Evolutionary conservation across 805 yeast genomes (phyloP).

Genomic region (Candida anglica): DNA sequence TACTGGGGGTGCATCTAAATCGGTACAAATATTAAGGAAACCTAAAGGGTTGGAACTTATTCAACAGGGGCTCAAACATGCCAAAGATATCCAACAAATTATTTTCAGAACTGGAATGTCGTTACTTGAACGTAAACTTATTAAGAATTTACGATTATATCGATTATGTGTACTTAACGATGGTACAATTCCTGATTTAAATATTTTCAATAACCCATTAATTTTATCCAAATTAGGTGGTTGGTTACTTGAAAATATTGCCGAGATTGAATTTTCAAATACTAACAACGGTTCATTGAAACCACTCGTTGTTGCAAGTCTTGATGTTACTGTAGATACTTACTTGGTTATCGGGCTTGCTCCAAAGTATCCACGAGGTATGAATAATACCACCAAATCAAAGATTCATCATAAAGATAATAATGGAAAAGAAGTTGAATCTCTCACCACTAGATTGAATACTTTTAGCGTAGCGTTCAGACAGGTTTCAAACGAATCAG

Average conservation of each 20-base stretch:
- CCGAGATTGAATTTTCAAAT: slow-evolving; percentile 58
- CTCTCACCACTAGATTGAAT: slow-evolving; percentile 55
- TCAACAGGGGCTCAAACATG: slow-evolving; percentile 71
- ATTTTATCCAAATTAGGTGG: slow-evolving; percentile 79
- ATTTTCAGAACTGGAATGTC: slow-evolving; percentile 87
- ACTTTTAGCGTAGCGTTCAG: slow-evolving; percentile 91
- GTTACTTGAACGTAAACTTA: slow-evolving; percentile 75
- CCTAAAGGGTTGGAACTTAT: slow-evolving; percentile 49
- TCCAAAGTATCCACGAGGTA: slow-evolving; percentile 64
- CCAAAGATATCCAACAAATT: slow-evolving; percentile 78
- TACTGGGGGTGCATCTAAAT: slow-evolving; percentile 4
- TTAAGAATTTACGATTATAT: slow-evolving; percentile 76
- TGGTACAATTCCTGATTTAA: slow-evolving; percentile 68
- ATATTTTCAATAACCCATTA: slow-evolving; percentile 78
- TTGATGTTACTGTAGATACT: slow-evolving; percentile 68
- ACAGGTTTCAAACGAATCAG: slow-evolving; percentile 76
- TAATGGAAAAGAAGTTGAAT: slow-evolving; percentile 27
- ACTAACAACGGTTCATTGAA: slow-evolving; percentile 43
- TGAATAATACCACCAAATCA: slow-evolving; percentile 32
- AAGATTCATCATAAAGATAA: slow-evolving; percentile 20
- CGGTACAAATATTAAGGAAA: slow-evolving; percentile 18
- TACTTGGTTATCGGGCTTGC: slow-evolving; percentile 88
- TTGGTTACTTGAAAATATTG: slow-evolving; percentile 88
- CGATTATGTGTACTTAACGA: slow-evolving; percentile 86
- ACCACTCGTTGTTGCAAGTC: slow-evolving; percentile 83